A percentile compares a stretch with the other conserved stretches of the same genome.
phyloP scores from a whole-genome alignment of 345 rosid species.

The Eucalyptus fibrosa region DNA sequence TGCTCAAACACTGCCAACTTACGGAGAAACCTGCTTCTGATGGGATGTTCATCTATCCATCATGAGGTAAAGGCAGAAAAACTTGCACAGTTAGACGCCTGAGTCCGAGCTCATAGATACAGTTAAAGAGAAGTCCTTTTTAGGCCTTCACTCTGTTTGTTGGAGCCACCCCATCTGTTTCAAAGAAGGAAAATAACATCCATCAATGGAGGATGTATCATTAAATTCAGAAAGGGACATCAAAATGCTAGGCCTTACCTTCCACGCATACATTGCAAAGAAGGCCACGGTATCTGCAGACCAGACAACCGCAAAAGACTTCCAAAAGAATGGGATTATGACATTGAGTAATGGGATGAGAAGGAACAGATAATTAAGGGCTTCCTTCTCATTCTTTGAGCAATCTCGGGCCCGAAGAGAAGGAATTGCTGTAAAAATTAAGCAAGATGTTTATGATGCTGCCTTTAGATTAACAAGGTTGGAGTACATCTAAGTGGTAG shows the following conservation, averaged over 20 bases:
- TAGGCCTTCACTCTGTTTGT: constrained; percentile 23
- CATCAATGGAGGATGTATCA: neutral
- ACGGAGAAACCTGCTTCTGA: neutral
- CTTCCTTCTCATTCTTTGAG: constrained; percentile 83
- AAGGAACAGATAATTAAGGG: constrained; percentile 86
- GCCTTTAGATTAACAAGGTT: neutral
- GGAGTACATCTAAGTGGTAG: neutral
- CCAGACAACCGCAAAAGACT: constrained; percentile 89
- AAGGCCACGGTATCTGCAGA: constrained; percentile 82
- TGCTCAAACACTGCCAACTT: neutral
- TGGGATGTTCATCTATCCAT: neutral
- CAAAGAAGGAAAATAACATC: neutral
- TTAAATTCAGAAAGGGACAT: neutral
- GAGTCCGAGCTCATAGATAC: neutral
- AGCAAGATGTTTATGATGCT: neutral
- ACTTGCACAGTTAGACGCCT: neutral
- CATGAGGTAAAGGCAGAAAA: neutral
- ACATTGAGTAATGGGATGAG: constrained; percentile 77
- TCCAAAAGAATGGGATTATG: constrained; percentile 75
- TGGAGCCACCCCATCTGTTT: constrained; percentile 64
- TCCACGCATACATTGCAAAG: constrained; percentile 93
- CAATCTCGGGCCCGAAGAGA: constrained; percentile 93
- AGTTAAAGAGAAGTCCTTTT: neutral
- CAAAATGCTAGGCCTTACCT: constrained; percentile 28
- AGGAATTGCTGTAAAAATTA: constrained; percentile 59